Percentiles rank a stretch among this genome's conserved stretches.
phyloP scores from a whole-genome alignment of 108 stramenopile species.

The Cyclotella atomus region DNA sequence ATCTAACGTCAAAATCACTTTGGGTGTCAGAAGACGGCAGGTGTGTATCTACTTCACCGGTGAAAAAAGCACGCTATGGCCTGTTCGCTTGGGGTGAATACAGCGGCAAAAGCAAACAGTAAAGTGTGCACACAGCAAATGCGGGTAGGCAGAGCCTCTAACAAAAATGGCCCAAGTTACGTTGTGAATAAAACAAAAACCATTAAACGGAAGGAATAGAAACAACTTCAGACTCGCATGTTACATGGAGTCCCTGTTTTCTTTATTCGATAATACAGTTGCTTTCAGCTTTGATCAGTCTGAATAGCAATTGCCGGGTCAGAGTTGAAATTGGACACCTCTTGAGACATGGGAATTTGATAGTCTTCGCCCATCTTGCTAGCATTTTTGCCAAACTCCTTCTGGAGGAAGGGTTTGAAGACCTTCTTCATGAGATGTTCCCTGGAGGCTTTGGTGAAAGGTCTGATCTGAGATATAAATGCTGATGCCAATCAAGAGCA shows the following conservation, averaged over 20 bases:
- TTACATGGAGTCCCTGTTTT: no score
- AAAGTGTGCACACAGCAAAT: no score
- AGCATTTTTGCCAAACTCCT: slow-evolving; percentile 43
- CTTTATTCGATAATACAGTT: no score
- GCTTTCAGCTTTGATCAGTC: no score
- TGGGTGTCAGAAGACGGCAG: not conserved
- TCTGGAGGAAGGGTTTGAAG: slow-evolving; percentile 65
- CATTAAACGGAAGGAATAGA: no score
- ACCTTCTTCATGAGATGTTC: slow-evolving; percentile 59
- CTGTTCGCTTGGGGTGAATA: not conserved
- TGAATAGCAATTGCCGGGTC: no score
- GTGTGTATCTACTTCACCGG: not conserved
- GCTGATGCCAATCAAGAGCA: slow-evolving; percentile 77
- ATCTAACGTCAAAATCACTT: not conserved
- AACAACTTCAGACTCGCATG: no score
- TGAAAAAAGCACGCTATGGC: not conserved
- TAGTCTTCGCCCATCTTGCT: slow-evolving; percentile 34
- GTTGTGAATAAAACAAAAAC: no score
- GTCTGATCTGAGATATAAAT: slow-evolving; percentile 78
- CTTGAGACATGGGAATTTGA: slow-evolving; percentile 39
- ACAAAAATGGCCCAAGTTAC: no score
- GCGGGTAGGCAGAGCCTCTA: no score
- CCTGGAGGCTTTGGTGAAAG: slow-evolving; percentile 79
- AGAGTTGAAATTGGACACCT: slow-evolving; percentile 40
- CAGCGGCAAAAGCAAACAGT: not conserved